These are phyloP conservation scores for Boletus vermiculosoides DNA, from an alignment of 768 basidiomycete species.

Conservation along the genomic window DNA sequence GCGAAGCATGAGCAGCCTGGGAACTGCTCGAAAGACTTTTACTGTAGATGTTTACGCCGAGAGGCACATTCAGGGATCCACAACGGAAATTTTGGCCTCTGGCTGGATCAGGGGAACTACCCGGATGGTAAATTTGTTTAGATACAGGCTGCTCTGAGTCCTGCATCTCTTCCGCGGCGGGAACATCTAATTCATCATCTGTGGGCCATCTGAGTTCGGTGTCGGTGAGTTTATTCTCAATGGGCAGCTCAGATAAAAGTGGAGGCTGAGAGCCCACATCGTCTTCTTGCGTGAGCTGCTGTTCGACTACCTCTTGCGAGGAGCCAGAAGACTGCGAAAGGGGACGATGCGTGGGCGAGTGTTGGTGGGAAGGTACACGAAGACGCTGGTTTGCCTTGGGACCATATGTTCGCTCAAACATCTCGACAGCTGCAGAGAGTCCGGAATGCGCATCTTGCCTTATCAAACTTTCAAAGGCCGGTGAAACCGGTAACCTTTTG, in stretches of 20 bases:
- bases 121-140: background rate
- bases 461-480: constrained; percentile 19
- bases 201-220: constrained; percentile 29
- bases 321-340: constrained; percentile 32
- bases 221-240: constrained; percentile 10
- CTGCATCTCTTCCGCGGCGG: background rate
- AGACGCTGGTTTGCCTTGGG: constrained; percentile 1
- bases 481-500: constrained; percentile 16
- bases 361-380: background rate
- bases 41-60: background rate
- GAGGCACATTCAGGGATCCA: constrained; percentile 24
- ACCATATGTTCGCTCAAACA: constrained; percentile 17
- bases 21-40: background rate
- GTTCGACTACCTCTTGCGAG: constrained; percentile 46
- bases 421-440: constrained; percentile 18
- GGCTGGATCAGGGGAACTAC: constrained; percentile 1
- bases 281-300: constrained; percentile 46
- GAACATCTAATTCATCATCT: constrained; percentile 19
- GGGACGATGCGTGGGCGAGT: constrained; percentile 7
- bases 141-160: background rate
- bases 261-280: constrained; percentile 12
- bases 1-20: background rate
- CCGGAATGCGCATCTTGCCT: constrained; percentile 5
- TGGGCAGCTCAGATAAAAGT: background rate
- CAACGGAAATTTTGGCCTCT: constrained; percentile 18